phyloP scores from a whole-genome alignment of 2,329 filamentous ascomycete species.

The Penicillium nordicum region DNA sequence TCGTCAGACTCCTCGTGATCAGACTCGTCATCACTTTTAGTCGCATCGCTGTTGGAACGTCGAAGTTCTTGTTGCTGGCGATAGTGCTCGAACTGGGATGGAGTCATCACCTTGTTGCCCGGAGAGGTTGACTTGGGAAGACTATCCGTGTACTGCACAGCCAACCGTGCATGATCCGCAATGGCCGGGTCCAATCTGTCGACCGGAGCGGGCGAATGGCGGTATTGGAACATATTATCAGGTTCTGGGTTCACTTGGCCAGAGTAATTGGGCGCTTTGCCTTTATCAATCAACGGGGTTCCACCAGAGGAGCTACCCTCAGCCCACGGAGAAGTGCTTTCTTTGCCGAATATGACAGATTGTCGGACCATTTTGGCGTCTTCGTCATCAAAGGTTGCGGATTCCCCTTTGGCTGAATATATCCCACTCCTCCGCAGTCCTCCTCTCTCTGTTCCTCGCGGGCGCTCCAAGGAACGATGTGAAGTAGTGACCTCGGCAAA shows the following conservation, averaged over 20 bases:
- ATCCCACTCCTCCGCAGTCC: conserved; percentile 31
- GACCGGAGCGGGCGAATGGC: conserved; percentile 11
- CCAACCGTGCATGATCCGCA: conserved; percentile 44
- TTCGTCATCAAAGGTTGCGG: conserved; percentile 35
- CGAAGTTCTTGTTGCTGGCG: conserved; percentile 67
- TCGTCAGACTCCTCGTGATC: conserved; percentile 67
- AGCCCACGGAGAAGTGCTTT: conserved; percentile 22
- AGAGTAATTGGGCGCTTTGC: conserved; percentile 11
- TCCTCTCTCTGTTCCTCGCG: conserved; percentile 23
- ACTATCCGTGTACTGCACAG: conserved; percentile 44
- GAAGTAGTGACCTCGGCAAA: conserved; percentile 28
- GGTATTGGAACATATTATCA: conserved; percentile 15
- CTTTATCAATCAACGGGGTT: conserved; percentile 28
- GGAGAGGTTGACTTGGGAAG: conserved; percentile 35
- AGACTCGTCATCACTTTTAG: conserved; percentile 49
- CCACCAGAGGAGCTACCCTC: conserved; percentile 24
- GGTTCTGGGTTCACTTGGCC: conserved; percentile 10
- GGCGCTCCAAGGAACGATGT: conserved; percentile 33
- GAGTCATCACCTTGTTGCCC: conserved; percentile 81
- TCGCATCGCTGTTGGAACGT: conserved; percentile 51
- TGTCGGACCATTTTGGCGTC: conserved; percentile 40
- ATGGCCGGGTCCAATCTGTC: conserved; percentile 34
- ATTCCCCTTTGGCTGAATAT: conserved; percentile 26
- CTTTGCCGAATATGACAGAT: conserved; percentile 31
- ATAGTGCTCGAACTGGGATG: conserved; percentile 79